Evolutionary conservation across 305 asterid genomes (phyloP).

Genomic region (Rubia balearica): DNA sequence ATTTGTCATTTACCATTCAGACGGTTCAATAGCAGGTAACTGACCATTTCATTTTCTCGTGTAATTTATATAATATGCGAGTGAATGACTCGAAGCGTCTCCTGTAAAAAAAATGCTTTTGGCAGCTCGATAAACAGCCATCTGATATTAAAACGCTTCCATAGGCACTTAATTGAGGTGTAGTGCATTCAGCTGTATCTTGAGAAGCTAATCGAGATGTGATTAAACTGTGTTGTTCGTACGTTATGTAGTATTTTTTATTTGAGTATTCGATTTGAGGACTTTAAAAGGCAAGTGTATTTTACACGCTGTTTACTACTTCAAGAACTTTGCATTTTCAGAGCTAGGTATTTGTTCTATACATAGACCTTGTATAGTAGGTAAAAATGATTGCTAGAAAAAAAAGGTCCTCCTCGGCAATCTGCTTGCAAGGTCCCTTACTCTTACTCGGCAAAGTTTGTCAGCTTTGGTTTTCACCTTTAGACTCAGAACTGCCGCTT

Average conservation of each 20-base stretch:
- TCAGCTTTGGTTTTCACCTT: not conserved
- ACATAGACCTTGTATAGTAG: not conserved
- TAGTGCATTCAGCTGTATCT: not conserved
- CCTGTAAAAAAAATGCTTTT: not conserved
- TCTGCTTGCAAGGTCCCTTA: not conserved
- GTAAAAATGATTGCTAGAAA: not conserved
- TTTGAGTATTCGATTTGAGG: not conserved
- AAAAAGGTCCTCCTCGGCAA: not conserved
- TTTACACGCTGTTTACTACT: not conserved
- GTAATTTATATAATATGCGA: too few relatives aligned
- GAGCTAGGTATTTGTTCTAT: not conserved
- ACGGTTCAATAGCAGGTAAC: not conserved
- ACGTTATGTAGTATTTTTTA: not conserved
- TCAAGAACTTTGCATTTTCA: not conserved
- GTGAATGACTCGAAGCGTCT: too few relatives aligned
- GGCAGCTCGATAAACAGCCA: not conserved
- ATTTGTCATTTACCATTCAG: not conserved
- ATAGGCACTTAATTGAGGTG: not conserved
- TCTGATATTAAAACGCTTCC: not conserved
- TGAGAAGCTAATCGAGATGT: not conserved
- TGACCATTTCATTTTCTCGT: not conserved
- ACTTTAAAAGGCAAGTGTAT: not conserved
- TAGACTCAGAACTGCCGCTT: constrained; percentile 10
- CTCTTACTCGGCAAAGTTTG: not conserved
- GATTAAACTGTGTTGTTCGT: not conserved